A percentile compares a stretch with the other conserved stretches of the same genome.
Evolutionary conservation across 768 basidiomycete genomes (phyloP).

Genomic region (Rhodotorula graminis): DNA sequence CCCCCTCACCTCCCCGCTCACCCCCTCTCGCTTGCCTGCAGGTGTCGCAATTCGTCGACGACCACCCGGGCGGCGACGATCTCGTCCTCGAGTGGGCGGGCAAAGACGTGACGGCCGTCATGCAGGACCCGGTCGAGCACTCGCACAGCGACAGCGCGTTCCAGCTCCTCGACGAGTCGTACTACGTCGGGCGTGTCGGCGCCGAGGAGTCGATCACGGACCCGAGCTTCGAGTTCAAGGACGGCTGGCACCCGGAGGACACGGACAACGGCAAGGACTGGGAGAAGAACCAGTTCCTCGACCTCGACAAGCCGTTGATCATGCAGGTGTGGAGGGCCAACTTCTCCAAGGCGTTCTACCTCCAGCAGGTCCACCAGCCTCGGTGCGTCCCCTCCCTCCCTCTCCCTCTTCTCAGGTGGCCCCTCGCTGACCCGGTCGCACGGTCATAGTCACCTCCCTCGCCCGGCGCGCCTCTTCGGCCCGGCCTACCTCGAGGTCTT

Average conservation of each 20-base stretch:
- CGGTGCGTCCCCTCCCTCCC: constrained; percentile 67
- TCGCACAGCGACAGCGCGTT: constrained; percentile 87
- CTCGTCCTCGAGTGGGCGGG: constrained; percentile 76
- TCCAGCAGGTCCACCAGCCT: constrained; percentile 95
- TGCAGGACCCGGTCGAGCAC: constrained; percentile 76
- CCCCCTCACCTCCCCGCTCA: too few species aligned
- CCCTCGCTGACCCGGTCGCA: background rate
- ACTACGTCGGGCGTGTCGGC: constrained; percentile 75
- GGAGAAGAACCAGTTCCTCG: constrained; percentile 83
- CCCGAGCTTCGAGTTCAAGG: constrained; percentile 84
- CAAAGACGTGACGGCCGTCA: constrained; percentile 69
- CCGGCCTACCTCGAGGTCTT: constrained; percentile 74
- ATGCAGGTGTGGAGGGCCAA: constrained; percentile 79
- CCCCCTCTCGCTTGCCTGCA: background rate
- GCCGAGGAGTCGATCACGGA: constrained; percentile 66
- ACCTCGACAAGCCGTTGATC: constrained; percentile 72
- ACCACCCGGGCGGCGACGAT: constrained; percentile 95
- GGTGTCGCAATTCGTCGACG: constrained; percentile 58
- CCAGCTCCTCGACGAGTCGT: constrained; percentile 76
- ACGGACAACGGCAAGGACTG: constrained; percentile 77
- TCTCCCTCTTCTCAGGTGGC: constrained; percentile 40
- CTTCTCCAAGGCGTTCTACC: constrained; percentile 91
- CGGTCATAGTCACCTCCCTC: constrained; percentile 32
- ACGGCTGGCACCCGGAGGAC: constrained; percentile 85
- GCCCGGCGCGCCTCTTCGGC: constrained; percentile 72